Percentiles rank a stretch among this genome's conserved stretches.
phyloP scores from a whole-genome alignment of 2,329 filamentous ascomycete species.

The Pseudogymnoascus sp. region DNA sequence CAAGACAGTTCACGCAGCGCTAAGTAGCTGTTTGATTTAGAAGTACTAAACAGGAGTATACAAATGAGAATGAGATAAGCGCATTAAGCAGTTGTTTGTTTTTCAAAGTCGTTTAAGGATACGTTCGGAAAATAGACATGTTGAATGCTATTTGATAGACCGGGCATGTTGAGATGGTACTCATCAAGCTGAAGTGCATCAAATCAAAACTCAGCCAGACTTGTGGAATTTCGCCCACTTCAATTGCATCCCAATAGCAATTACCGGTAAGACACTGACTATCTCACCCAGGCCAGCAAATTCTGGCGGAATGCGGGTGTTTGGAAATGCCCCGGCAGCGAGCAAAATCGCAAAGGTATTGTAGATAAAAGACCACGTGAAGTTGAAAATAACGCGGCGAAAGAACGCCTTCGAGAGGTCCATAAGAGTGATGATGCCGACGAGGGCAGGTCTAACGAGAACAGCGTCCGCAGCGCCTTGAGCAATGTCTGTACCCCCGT shows the following conservation, averaged over 20 bases:
- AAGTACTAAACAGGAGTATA: not conserved
- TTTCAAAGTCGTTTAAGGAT: not conserved
- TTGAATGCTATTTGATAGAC: not conserved
- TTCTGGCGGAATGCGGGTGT: slow-evolving; percentile 44
- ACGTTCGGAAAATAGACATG: not conserved
- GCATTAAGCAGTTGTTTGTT: not conserved
- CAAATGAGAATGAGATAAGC: not conserved
- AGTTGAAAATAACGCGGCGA: slow-evolving; percentile 50
- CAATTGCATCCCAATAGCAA: slow-evolving; percentile 29
- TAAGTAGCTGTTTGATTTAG: too few relatives aligned
- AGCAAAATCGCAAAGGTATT: slow-evolving; percentile 54
- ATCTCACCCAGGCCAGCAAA: slow-evolving; percentile 59
- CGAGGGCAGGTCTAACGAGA: slow-evolving; percentile 49
- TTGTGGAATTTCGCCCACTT: slow-evolving; percentile 12
- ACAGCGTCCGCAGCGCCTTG: slow-evolving; percentile 61
- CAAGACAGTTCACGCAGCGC: too few relatives aligned
- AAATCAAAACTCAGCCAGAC: too few relatives aligned
- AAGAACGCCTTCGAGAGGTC: slow-evolving; percentile 36
- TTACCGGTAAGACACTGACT: slow-evolving; percentile 56
- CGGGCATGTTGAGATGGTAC: not conserved
- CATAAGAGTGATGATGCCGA: slow-evolving; percentile 50
- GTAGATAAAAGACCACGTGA: slow-evolving; percentile 54
- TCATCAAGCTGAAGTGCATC: not conserved
- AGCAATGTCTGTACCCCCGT: slow-evolving; percentile 55
- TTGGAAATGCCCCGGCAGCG: slow-evolving; percentile 50